Evolutionary conservation across 2,329 filamentous ascomycete species (phyloP), one percentile per base, ranked within the genome.

Genomic region (Hypoxylon sp.): DNA sequence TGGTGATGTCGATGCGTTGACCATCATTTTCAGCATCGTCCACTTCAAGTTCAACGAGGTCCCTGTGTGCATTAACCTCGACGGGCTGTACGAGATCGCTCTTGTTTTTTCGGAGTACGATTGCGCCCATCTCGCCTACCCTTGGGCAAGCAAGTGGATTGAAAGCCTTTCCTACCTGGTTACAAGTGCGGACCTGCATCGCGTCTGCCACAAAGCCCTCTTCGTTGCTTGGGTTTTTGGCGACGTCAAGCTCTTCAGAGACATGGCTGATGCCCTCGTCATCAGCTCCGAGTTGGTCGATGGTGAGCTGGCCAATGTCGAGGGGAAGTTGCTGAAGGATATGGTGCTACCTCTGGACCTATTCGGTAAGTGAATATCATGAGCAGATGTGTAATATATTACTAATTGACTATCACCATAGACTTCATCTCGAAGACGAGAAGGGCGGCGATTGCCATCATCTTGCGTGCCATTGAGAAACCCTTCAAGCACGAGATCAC

Each of bases 211-310:
- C 62, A 73, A 74, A 50, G 67, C 51, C 1, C 21, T 67, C 12
- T 66, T 62, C 52, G 59, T 74, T 32, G 71, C 73, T 12, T 76
- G 73, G 71, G 65, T 61, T 2, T 65, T 76, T 39, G 74, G 74
- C 1, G 63, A 70, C 0, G 32, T 67, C 12, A 60, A 69, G 14
- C 47, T 74, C 1, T 73, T 72, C 48, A 59, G 68, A 11, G 58
- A 74, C 8, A 72, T 71, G 68, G 12, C 70, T n/a, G 66, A 74
- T 21, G 61, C 64, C 0, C 58, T 75, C 12, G 70, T 72, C 19
- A 45, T 71, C 25, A 74, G 59, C 55, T 43, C 63, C 19, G 70
- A 67, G 43, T 43, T 72, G 5, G 12, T 7, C 2, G 19, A 67
- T 14, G 73, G 74, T 21, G 54, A 71, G 16, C 61, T 75, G 23